Percentiles rank a stretch among this genome's conserved stretches.
These are phyloP conservation scores for Hyphodiscus sp. DNA, from an alignment of 2,329 filamentous ascomycete species.

Conservation along the genomic window DNA sequence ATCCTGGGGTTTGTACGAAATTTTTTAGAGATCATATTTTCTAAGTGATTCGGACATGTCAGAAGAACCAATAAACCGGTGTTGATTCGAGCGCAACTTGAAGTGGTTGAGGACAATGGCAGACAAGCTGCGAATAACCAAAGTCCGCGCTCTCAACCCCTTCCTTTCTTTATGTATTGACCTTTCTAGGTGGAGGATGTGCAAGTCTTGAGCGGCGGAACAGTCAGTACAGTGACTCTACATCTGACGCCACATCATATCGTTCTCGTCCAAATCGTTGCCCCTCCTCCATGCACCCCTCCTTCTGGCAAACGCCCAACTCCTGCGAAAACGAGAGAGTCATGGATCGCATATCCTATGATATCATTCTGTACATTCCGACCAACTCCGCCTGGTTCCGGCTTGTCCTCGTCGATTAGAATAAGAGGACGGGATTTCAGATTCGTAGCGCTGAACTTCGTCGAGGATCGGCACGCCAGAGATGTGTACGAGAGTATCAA, in stretches of 20 bases:
- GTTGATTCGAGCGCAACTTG: slow-evolving; percentile 10
- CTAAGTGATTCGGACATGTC: slow-evolving; percentile 1
- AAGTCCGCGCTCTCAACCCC: slow-evolving; percentile 29
- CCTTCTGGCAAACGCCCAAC: slow-evolving; percentile 31
- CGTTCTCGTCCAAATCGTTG: slow-evolving; percentile 33
- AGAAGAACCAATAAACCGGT: slow-evolving; percentile 9
- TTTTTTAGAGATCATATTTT: not conserved
- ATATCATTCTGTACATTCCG: slow-evolving; percentile 75
- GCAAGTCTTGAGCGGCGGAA: slow-evolving; percentile 51
- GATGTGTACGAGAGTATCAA: slow-evolving; percentile 87
- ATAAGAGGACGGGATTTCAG: slow-evolving; percentile 90
- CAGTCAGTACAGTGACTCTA: slow-evolving; percentile 49
- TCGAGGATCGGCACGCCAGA: slow-evolving; percentile 64
- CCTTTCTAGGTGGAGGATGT: slow-evolving; percentile 49
- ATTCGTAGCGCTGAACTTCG: slow-evolving; percentile 86
- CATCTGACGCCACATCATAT: slow-evolving; percentile 58
- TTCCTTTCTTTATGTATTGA: slow-evolving; percentile 1
- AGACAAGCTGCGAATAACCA: slow-evolving; percentile 41
- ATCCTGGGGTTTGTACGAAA: not conserved
- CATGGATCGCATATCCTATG: slow-evolving; percentile 94
- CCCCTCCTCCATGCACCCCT: slow-evolving; percentile 16
- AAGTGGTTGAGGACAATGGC: slow-evolving; percentile 22
- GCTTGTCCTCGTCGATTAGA: slow-evolving; percentile 73
- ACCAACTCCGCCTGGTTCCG: slow-evolving; percentile 62
- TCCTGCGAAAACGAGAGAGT: slow-evolving; percentile 53